Evolutionary conservation across 805 yeast genomes (phyloP).

Genomic region (Wickerhamomyces kurtzmanii): DNA sequence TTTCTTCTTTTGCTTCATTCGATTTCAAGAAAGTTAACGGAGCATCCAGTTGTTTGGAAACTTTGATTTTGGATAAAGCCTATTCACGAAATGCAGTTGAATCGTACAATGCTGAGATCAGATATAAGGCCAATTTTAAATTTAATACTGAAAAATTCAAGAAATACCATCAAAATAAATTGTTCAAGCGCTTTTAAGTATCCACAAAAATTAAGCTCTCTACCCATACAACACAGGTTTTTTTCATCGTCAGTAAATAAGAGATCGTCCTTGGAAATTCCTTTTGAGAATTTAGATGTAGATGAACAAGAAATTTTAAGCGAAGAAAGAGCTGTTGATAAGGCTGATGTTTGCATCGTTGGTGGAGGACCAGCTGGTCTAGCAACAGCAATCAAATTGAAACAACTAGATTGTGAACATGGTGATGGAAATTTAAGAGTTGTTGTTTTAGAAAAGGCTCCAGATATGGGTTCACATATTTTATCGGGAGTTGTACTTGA

Average conservation of each 20-base stretch:
- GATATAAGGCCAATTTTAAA: too few relatives aligned
- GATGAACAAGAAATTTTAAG: constrained; percentile 38
- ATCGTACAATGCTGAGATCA: too few relatives aligned
- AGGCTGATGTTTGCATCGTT: constrained; percentile 89
- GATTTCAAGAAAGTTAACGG: too few relatives aligned
- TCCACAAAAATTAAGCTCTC: too few relatives aligned
- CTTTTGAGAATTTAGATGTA: constrained; percentile 18
- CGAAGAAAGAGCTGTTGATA: constrained; percentile 71
- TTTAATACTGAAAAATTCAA: too few relatives aligned
- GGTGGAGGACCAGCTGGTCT: constrained; percentile 99
- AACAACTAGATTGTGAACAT: constrained; percentile 67
- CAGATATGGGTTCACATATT: constrained; percentile 88
- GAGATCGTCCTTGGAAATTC: constrained; percentile 18
- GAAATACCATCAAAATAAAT: too few relatives aligned
- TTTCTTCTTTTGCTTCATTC: too few relatives aligned
- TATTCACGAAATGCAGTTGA: too few relatives aligned
- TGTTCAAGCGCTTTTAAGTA: too few relatives aligned
- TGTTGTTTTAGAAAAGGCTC: constrained; percentile 84
- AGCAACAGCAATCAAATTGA: constrained; percentile 83
- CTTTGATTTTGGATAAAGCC: too few relatives aligned
- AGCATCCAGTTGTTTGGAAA: too few relatives aligned
- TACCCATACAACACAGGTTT: not conserved
- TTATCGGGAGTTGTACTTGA: constrained; percentile 93
- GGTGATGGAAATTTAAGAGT: constrained; percentile 69
- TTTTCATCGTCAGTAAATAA: constrained; percentile 4